phyloP scores from a whole-genome alignment of 2,329 filamentous ascomycete species.

The Teratosphaeriaceae sp. region DNA sequence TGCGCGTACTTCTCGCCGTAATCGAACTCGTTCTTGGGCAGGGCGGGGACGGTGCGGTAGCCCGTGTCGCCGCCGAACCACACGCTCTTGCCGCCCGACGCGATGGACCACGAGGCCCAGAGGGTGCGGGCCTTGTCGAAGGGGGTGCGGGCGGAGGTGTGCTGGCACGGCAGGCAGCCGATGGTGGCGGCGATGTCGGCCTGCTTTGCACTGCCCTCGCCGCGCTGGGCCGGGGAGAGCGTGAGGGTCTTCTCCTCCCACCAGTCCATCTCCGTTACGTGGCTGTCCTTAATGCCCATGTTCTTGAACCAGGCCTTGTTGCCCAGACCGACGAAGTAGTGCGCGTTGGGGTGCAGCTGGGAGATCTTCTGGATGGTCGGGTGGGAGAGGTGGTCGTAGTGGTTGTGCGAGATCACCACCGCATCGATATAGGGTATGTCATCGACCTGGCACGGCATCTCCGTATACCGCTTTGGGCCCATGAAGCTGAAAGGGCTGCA shows the following conservation, averaged over 20 bases:
- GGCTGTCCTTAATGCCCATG: constrained; percentile 64
- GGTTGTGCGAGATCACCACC: constrained; percentile 67
- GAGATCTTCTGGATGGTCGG: constrained; percentile 66
- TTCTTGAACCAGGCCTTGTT: constrained; percentile 74
- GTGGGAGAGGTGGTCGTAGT: constrained; percentile 88
- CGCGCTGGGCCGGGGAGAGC: constrained; percentile 38
- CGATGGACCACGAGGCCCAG: constrained; percentile 82
- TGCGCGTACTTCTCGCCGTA: constrained; percentile 58
- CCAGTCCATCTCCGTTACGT: constrained; percentile 90
- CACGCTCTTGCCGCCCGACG: constrained; percentile 66
- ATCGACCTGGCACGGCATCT: constrained; percentile 65
- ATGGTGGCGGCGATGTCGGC: constrained; percentile 62
- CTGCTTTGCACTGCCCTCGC: constrained; percentile 3
- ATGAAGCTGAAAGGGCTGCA: constrained; percentile 69
- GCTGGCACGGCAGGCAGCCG: constrained; percentile 77
- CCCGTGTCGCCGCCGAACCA: constrained; percentile 87
- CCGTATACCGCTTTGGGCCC: constrained; percentile 71
- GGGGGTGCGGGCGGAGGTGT: constrained; percentile 61
- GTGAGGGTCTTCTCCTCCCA: constrained; percentile 79
- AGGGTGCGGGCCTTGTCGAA: constrained; percentile 71
- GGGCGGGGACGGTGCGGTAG: constrained; percentile 68
- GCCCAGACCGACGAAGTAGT: constrained; percentile 83
- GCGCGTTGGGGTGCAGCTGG: constrained; percentile 64
- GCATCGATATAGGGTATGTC: constrained; percentile 73
- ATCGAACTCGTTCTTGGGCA: constrained; percentile 61